phyloP scores from a whole-genome alignment of 2,329 filamentous ascomycete genomes.

The Colletotrichum sansevieriae region DNA sequence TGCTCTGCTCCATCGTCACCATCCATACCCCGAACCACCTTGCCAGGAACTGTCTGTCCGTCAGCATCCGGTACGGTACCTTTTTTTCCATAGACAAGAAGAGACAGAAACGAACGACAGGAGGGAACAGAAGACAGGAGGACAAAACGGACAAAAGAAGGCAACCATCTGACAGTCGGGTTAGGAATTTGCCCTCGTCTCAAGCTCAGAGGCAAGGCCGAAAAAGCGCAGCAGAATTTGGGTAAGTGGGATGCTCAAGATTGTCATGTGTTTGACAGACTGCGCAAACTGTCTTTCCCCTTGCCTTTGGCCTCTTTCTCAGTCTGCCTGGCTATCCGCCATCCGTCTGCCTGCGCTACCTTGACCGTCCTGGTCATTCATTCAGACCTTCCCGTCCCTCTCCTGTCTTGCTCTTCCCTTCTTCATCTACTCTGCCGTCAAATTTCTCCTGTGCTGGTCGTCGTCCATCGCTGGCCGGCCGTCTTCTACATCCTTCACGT shows the following conservation, averaged over 20 bases:
- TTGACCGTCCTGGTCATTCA: constrained; percentile 1
- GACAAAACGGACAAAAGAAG: background rate
- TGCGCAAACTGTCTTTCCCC: constrained; percentile 15
- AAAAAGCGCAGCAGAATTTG: background rate
- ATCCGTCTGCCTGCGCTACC: constrained; percentile 9
- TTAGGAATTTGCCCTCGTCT: constrained; percentile 9
- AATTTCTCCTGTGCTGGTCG: background rate
- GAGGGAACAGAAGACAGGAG: background rate
- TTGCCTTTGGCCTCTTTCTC: background rate
- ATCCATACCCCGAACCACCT: background rate
- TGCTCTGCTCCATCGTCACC: constrained; percentile 17
- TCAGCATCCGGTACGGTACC: constrained; percentile 11
- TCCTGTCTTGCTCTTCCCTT: constrained; percentile 46
- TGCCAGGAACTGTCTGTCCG: constrained; percentile 8
- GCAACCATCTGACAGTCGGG: background rate
- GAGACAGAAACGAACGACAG: constrained; percentile 6
- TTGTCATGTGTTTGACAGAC: constrained; percentile 24
- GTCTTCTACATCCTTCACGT: constrained; percentile 6
- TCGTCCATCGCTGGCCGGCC: background rate
- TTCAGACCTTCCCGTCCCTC: constrained; percentile 30
- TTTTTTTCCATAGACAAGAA: background rate
- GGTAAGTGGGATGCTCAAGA: constrained; percentile 20
- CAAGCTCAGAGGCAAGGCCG: constrained; percentile 1
- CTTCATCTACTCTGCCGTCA: constrained; percentile 7
- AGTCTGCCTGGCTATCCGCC: constrained; percentile 2